Percentiles rank a stretch among this genome's conserved stretches.
phyloP scores from a whole-genome alignment of 768 basidiomycete genomes.

The Vararia minispora region DNA sequence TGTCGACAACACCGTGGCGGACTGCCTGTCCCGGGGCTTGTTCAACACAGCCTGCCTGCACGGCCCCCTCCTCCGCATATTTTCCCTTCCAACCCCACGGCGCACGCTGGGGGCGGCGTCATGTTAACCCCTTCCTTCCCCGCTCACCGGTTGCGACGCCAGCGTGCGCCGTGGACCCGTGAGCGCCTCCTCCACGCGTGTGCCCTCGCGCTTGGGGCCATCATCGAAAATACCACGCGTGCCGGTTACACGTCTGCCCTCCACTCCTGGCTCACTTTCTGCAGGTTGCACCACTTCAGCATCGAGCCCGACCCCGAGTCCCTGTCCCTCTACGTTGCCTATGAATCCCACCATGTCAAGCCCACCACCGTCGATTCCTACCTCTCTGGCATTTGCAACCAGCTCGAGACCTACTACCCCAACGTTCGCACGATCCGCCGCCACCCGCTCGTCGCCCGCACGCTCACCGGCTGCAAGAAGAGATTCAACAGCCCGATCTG shows the following conservation, averaged over 20 bases:
- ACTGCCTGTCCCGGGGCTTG: conserved; percentile 13
- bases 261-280: conserved; percentile 28
- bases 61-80: background rate
- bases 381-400: conserved; percentile 26
- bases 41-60: background rate
- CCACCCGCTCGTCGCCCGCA: conserved; percentile 17
- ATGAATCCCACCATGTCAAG: conserved; percentile 26
- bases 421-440: conserved; percentile 13
- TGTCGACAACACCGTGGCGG: conserved; percentile 14
- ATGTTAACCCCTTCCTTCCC: conserved; percentile 10
- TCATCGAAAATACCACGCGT: conserved; percentile 18
- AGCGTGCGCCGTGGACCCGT: conserved; percentile 22
- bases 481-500: conserved; percentile 11
- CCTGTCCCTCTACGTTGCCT: conserved; percentile 24
- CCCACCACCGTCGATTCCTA: conserved; percentile 25
- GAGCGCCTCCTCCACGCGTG: conserved; percentile 23
- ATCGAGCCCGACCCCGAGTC: conserved; percentile 27
- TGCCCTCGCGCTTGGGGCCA: conserved; percentile 21
- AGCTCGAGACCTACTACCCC: conserved; percentile 23
- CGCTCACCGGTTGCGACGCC: conserved; percentile 22
- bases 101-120: conserved; percentile 17
- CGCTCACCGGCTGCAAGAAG: conserved; percentile 22
- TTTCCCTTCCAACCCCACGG: conserved; percentile 14
- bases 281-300: conserved; percentile 20
- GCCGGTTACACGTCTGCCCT: conserved; percentile 22